A percentile compares a stretch with the other conserved stretches of the same genome.
Conservation (phyloP, 257 asterid species). For the Nicotiana undulata region DNA sequence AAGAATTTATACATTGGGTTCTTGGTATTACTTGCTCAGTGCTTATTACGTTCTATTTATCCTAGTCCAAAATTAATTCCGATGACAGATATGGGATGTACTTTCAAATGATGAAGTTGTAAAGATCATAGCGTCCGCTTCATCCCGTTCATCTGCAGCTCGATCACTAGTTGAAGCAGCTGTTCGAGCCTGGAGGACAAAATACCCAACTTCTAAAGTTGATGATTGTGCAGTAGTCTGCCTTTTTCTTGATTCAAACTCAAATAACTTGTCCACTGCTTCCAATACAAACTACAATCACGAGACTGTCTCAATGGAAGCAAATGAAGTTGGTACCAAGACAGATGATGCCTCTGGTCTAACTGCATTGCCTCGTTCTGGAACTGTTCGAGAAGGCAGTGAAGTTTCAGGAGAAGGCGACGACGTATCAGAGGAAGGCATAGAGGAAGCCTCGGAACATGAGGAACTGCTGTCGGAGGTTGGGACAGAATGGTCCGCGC, state of each 20-base stretch:
- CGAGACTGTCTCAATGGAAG: conserved; percentile 18
- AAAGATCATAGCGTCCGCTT: conserved; percentile 46
- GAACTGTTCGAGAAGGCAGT: conserved; percentile 21
- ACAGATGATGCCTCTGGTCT: conserved; percentile 11
- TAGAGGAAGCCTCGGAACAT: conserved; percentile 26
- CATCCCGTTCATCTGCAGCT: conserved; percentile 52
- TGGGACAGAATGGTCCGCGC: conserved; percentile 65
- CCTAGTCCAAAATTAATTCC: neutral
- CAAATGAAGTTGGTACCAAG: conserved; percentile 12
- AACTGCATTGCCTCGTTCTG: conserved; percentile 21
- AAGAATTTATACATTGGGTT: neutral
- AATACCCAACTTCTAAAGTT: conserved; percentile 73
- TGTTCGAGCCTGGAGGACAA: conserved; percentile 61
- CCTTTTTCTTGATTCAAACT: conserved; percentile 52
- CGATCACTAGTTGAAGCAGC: conserved; percentile 58
- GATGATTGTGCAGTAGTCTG: conserved; percentile 85
- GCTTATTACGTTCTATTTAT: neutral
- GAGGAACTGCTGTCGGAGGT: conserved; percentile 23
- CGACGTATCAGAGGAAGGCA: conserved; percentile 24
- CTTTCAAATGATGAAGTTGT: conserved; percentile 79
- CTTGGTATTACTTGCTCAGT: neutral
- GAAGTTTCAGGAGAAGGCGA: conserved; percentile 21
- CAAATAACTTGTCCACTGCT: conserved; percentile 26
- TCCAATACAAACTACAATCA: conserved; percentile 28
- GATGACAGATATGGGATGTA: conserved; percentile 76